Evolutionary conservation across 2,329 filamentous ascomycete species (phyloP).

Genomic region (Cercospora nicotianae): DNA sequence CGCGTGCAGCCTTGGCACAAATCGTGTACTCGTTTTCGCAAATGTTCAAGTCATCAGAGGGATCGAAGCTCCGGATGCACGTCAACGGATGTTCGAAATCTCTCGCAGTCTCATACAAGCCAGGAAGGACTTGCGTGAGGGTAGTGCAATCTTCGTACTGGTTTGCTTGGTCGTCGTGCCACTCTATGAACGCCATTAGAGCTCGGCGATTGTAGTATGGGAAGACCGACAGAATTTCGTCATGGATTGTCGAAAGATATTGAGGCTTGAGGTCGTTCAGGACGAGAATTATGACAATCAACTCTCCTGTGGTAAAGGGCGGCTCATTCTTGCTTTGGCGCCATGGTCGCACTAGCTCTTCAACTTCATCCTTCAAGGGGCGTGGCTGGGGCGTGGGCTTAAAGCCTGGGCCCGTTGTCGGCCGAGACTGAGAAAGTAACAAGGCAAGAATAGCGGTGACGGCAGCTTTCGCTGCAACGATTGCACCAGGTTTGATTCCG

Average conservation of each 20-base stretch:
- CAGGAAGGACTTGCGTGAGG: background rate
- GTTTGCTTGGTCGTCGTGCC: background rate
- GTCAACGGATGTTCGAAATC: background rate
- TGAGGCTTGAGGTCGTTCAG: background rate
- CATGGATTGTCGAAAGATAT: background rate
- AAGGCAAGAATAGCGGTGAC: no score
- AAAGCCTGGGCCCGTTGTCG: background rate
- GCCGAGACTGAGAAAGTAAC: background rate
- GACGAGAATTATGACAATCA: background rate
- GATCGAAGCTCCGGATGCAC: background rate
- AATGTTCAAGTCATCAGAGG: background rate
- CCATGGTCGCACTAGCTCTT: background rate
- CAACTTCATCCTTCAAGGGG: background rate
- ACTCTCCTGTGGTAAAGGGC: background rate
- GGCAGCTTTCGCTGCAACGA: no score
- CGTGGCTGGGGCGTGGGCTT: background rate
- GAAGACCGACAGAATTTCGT: background rate
- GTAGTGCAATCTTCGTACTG: background rate
- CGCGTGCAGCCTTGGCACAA: background rate
- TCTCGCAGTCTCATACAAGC: background rate
- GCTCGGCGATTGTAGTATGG: background rate
- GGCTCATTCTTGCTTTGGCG: background rate
- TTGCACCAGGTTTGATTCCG: background rate
- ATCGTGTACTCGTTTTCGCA: background rate
- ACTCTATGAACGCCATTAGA: background rate